Evolutionary conservation across 176 grass and related monocot genomes (phyloP).

Genomic region (Echinochloa phyllopogon): DNA sequence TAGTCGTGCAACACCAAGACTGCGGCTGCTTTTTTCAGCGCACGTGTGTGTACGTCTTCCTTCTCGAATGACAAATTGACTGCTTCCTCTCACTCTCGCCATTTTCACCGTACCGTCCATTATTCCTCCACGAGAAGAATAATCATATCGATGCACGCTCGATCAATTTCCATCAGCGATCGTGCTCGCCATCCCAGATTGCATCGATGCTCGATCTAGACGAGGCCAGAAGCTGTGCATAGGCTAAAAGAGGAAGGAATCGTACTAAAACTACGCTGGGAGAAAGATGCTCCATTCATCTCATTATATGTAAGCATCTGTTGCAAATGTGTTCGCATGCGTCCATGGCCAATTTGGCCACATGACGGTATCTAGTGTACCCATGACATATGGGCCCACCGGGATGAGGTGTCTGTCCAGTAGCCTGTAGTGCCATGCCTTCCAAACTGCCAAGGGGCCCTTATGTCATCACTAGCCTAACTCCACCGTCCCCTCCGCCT

Average conservation of each 20-base stretch:
- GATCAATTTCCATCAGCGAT: too few species aligned
- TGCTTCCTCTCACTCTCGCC: neutral
- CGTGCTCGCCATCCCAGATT: neutral
- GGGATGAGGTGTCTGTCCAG: neutral
- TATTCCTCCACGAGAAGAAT: neutral
- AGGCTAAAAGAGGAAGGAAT: slow-evolving; percentile 45
- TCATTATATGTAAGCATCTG: neutral
- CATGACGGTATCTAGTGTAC: slow-evolving; percentile 1
- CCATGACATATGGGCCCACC: neutral
- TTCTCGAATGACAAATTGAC: slow-evolving; percentile 13
- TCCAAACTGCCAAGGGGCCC: slow-evolving; percentile 16
- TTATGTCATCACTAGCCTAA: slow-evolving; percentile 8
- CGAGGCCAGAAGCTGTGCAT: slow-evolving; percentile 6
- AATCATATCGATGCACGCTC: neutral
- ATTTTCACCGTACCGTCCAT: neutral
- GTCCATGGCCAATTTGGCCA: slow-evolving; percentile 12
- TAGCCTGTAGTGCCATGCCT: neutral
- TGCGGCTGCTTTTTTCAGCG: slow-evolving; percentile 24
- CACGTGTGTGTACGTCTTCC: neutral
- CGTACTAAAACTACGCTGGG: slow-evolving; percentile 18
- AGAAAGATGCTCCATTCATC: neutral
- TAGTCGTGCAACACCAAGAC: neutral
- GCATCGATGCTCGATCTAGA: slow-evolving; percentile 34
- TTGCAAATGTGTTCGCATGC: neutral
- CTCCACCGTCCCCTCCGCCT: slow-evolving; percentile 1